Base-by-base conservation (phyloP, 2,329 filamentous ascomycete genomes). In the Lomentospora prolificans region DNA sequence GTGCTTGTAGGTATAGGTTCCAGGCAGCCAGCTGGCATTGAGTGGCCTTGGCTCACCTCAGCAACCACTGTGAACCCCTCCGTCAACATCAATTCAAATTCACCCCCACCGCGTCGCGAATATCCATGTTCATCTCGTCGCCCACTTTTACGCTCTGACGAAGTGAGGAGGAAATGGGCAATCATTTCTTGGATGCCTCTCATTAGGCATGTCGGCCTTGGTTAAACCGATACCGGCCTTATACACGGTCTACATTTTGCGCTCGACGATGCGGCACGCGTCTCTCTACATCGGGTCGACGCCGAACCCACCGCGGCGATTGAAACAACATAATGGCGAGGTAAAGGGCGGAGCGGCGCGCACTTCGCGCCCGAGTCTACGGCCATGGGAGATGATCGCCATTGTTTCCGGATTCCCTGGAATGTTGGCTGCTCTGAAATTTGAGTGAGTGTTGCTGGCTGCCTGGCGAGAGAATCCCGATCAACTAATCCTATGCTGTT, bases 201-300 rank as follows among this genome's bases (percentile, higher is more conserved):
- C 19, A 52, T 31, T 52, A 61, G 63, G 60, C 60, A 79, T 78
- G 73, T 61, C 71, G 10, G 65, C 68, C 33, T 62, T 72, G 50
- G 59, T 68, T 22, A 80, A 76, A 62, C 84, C 77, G 0, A 89
- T 97, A 22, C 92, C 92, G 8, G 85, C 91, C 1, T 86, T 96
- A 61, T 97, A 97, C 67, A 90, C 89, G 62, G 95, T 94, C 66
- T 97, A 99, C 68, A 80, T 97, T 14, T 80, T 97, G 33, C 86
- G 91, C 19, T 96, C 92, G 0, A 90, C 85, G 0, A 78, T 90
- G 8, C 79, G 82, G 50, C 84, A 83, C 65, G 77, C 80, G 27
- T 82, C 80, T 2, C 77, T 92, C 27, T 99, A 99, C 69, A 86
- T 97, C 55, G 94, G 94, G 55, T 95, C 89, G 46, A 97, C 94